Evolutionary conservation across 495 filamentous ascomycete genomes (phyloP), one percentile per base, ranked within the genome.

Genomic region (Neurospora tetraspora): DNA sequence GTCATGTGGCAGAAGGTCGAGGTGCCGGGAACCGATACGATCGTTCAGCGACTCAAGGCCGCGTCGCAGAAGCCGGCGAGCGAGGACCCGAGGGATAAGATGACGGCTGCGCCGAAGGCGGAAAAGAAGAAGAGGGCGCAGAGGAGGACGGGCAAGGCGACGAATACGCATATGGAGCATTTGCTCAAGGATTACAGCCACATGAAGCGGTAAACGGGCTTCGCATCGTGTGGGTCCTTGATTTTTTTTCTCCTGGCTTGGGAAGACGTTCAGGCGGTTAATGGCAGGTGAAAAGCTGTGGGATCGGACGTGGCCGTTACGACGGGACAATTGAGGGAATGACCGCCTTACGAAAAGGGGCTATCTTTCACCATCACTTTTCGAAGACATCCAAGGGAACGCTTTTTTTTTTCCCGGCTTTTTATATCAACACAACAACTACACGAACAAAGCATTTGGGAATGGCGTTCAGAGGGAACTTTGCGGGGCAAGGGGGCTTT

Each of bases 101-200:
- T 88, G 75, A 79, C 82, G 27, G 82, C 86, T 59, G 81, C 86
- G 74, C 91, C 91, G 76, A 86, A 85, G 65, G 87, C 87, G 75
- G 91, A 92, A 70, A 87, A 90, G 81, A 89, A 90, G 86, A 91
- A 89, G 88, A 84, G 85, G 72, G 83, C 83, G 69, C 83, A 89
- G 61, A 86, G 93, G 70, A 89, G 88, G 74, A 89, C 90, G 72
- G 93, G 91, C 36, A 96, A 94, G 86, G 91, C 91, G 47, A 97
- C 94, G 68, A 99, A 99, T 78, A 90, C 88, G 39, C 96, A 99
- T 79, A 97, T 99, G 96, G 86, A 86, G 77, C 90, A 91, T 74
- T 88, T 99, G 65, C 83, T 98, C 73, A 90, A 92, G 82, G 94
- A 97, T 78, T 96, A 94, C 74, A 91, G 90, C 39, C 87, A 91